These are phyloP conservation scores for Blastomyces gilchristii DNA, from an alignment of 2,329 filamentous ascomycete species.

Conservation along the genomic window DNA sequence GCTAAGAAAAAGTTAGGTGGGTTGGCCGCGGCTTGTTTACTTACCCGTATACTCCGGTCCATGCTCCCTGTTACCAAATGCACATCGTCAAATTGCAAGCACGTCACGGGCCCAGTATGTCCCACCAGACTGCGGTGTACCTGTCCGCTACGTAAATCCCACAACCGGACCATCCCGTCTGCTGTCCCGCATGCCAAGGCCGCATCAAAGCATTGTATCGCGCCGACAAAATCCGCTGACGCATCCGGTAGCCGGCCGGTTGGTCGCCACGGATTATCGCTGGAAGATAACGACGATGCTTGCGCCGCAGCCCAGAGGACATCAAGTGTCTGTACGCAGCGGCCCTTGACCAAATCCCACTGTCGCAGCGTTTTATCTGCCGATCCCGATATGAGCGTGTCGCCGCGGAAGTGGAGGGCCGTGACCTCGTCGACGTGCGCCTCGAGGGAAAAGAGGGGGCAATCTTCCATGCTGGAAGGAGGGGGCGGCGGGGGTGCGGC, in stretches of 20 bases:
- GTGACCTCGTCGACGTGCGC: conserved; percentile 92
- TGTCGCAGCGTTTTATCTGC: conserved; percentile 95
- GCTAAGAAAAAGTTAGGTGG: conserved; percentile 4
- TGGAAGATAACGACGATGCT: conserved; percentile 57
- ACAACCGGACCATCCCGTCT: conserved; percentile 91
- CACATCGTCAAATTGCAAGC: conserved; percentile 90
- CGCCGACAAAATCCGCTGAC: conserved; percentile 83
- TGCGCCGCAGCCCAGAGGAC: conserved; percentile 97
- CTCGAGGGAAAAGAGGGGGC: conserved; percentile 75
- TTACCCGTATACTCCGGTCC: conserved; percentile 88
- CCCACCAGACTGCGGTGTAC: conserved; percentile 94
- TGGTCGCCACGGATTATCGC: conserved; percentile 59
- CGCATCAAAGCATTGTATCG: conserved; percentile 90
- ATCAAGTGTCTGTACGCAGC: conserved; percentile 92
- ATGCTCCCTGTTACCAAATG: conserved; percentile 87
- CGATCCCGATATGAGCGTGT: conserved; percentile 87
- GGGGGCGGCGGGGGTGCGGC: conserved; percentile 57
- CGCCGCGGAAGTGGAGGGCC: conserved; percentile 78
- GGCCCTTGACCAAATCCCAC: conserved; percentile 95
- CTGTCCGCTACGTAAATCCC: conserved; percentile 92
- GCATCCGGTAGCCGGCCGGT: conserved; percentile 51
- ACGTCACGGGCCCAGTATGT: conserved; percentile 88
- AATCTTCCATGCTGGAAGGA: conserved; percentile 74
- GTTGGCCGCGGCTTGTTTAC: background rate
- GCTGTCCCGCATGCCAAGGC: conserved; percentile 93